These are phyloP conservation scores for Aphanomyces euteiches DNA, from an alignment of 352 stramenopile species.

Conservation along the genomic window DNA sequence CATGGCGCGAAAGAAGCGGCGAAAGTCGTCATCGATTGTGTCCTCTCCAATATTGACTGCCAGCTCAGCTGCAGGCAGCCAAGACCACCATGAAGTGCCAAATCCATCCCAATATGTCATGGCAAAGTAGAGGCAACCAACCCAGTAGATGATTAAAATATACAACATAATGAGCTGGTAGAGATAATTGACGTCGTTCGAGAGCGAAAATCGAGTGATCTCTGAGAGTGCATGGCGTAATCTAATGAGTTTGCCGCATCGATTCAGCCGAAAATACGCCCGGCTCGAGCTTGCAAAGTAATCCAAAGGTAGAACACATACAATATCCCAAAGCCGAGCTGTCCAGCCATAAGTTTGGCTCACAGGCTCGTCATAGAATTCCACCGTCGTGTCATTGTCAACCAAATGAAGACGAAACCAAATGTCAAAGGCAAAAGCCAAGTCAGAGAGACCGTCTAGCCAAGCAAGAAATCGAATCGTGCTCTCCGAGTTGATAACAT, in stretches of 20 bases:
- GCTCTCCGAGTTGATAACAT: neutral
- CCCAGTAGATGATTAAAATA: conserved; percentile 60
- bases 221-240: conserved; percentile 38
- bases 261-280: neutral
- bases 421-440: conserved; percentile 16
- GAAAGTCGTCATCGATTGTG: conserved; percentile 36
- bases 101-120: conserved; percentile 49
- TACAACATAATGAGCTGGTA: conserved; percentile 46
- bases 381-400: conserved; percentile 6
- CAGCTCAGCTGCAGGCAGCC: conserved; percentile 41
- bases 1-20: conserved; percentile 47
- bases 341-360: neutral
- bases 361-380: conserved; percentile 2
- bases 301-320: conserved; percentile 1
- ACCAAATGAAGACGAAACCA: conserved; percentile 17
- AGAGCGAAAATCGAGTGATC: conserved; percentile 55
- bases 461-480: too few species aligned
- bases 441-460: neutral
- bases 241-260: neutral
- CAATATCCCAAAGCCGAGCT: neutral
- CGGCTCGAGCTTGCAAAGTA: neutral
- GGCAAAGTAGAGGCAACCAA: conserved; percentile 50
- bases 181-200: conserved; percentile 60
- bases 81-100: conserved; percentile 48
- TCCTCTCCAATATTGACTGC: conserved; percentile 25